Conservation (phyloP, 768 basidiomycete genomes). For the Boletus vinaceobasis region DNA sequence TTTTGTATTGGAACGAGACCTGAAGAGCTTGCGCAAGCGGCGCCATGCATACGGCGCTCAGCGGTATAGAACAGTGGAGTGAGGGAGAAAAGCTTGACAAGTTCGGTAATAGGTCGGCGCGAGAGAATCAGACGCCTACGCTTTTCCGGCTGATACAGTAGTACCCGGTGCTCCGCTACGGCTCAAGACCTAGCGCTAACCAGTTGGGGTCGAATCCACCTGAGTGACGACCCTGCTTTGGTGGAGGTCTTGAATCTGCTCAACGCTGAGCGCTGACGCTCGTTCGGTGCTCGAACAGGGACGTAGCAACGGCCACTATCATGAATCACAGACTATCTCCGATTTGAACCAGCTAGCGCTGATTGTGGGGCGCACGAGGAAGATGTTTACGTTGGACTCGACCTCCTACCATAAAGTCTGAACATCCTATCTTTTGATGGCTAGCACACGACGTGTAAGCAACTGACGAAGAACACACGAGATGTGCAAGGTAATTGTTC, state of each 20-base stretch:
- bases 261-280: no score
- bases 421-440: background rate
- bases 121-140: background rate
- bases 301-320: background rate
- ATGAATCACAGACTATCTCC: background rate
- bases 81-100: background rate
- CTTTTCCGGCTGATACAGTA: background rate
- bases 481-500: no score
- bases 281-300: no score
- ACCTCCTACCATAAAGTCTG: background rate
- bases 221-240: no score
- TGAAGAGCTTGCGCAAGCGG: constrained; percentile 23
- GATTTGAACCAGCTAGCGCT: background rate
- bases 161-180: background rate
- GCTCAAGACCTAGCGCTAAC: no score
- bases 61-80: no score
- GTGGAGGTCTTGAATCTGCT: no score
- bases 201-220: no score
- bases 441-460: no score
- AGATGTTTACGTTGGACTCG: background rate
- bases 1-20: constrained; percentile 13
- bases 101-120: background rate
- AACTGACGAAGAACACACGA: no score
- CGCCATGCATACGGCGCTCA: constrained; percentile 5
- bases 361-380: background rate